Evolutionary conservation across 2,329 filamentous ascomycete species (phyloP).

Genomic region (Trichoderma sp.): DNA sequence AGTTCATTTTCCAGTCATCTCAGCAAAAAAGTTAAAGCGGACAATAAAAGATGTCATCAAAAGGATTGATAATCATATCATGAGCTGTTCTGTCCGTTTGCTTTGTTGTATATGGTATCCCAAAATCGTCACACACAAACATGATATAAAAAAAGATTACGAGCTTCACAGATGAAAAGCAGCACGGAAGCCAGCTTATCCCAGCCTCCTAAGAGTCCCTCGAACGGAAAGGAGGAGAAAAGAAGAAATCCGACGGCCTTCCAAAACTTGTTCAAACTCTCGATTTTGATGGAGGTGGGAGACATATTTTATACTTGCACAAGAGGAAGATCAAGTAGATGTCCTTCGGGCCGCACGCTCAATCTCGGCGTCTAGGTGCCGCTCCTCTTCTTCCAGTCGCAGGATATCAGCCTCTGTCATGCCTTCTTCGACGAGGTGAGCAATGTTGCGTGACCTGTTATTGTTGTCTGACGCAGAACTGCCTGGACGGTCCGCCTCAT

Average conservation of each 20-base stretch:
- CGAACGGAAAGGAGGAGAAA: background rate
- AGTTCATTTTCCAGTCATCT: slow-evolving; percentile 9
- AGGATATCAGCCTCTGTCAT: slow-evolving; percentile 58
- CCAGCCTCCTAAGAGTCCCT: background rate
- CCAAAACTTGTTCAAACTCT: background rate
- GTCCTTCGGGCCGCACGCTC: slow-evolving; percentile 38
- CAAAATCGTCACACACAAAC: background rate
- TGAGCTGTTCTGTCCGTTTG: background rate
- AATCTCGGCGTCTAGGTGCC: slow-evolving; percentile 55
- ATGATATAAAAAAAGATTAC: background rate
- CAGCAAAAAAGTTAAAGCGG: background rate
- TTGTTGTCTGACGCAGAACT: slow-evolving; percentile 33
- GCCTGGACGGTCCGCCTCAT: background rate
- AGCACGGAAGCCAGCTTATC: background rate
- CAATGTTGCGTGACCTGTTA: slow-evolving; percentile 38
- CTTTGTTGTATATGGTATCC: background rate
- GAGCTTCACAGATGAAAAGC: background rate
- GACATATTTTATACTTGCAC: background rate
- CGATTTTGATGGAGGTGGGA: background rate
- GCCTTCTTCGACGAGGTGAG: slow-evolving; percentile 57
- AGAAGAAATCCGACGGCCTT: background rate
- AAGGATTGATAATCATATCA: background rate
- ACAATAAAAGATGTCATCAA: background rate
- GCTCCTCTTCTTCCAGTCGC: slow-evolving; percentile 56
- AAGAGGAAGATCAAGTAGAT: background rate